Evolutionary conservation across 176 grass and related monocot genomes (phyloP).

Genomic region (Ensete glaucum): DNA sequence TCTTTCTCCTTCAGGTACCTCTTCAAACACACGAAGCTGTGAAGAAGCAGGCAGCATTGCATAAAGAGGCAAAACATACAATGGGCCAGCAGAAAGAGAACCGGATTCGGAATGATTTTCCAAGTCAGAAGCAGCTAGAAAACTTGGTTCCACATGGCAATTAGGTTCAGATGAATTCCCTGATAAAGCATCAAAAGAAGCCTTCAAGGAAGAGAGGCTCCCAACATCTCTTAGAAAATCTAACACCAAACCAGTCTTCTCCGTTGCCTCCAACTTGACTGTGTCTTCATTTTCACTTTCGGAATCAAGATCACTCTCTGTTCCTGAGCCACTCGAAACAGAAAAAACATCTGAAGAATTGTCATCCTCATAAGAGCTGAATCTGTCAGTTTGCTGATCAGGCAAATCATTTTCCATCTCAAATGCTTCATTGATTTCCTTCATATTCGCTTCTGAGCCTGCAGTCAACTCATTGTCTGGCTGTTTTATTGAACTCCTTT

Average conservation of each 20-base stretch:
- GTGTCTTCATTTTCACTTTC: slow-evolving; percentile 55
- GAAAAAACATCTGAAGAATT: slow-evolving; percentile 33
- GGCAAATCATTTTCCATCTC: slow-evolving; percentile 47
- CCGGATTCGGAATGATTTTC: slow-evolving; percentile 17
- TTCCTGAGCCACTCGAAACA: slow-evolving; percentile 60
- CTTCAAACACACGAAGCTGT: slow-evolving; percentile 75
- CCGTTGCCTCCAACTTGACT: slow-evolving; percentile 22
- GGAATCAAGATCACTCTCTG: slow-evolving; percentile 44
- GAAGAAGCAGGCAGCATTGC: slow-evolving; percentile 86
- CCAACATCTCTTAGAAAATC: slow-evolving; percentile 49
- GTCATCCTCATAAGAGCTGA: slow-evolving; percentile 47
- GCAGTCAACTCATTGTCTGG: slow-evolving; percentile 8
- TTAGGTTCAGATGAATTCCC: slow-evolving; percentile 27
- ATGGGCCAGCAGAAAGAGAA: slow-evolving; percentile 21
- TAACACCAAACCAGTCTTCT: slow-evolving; percentile 49
- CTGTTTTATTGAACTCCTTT: slow-evolving; percentile 34
- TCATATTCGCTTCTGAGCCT: slow-evolving; percentile 48
- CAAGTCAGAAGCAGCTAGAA: slow-evolving; percentile 11
- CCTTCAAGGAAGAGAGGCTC: slow-evolving; percentile 53
- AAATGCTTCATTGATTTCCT: slow-evolving; percentile 88
- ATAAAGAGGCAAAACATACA: slow-evolving; percentile 81
- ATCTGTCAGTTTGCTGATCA: slow-evolving; percentile 51
- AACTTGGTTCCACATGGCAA: slow-evolving; percentile 15
- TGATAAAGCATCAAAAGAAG: slow-evolving; percentile 65
- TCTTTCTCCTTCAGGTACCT: slow-evolving; percentile 65